phyloP scores from a whole-genome alignment of 73 alveolate genomes.

The Breviolum minutum region DNA sequence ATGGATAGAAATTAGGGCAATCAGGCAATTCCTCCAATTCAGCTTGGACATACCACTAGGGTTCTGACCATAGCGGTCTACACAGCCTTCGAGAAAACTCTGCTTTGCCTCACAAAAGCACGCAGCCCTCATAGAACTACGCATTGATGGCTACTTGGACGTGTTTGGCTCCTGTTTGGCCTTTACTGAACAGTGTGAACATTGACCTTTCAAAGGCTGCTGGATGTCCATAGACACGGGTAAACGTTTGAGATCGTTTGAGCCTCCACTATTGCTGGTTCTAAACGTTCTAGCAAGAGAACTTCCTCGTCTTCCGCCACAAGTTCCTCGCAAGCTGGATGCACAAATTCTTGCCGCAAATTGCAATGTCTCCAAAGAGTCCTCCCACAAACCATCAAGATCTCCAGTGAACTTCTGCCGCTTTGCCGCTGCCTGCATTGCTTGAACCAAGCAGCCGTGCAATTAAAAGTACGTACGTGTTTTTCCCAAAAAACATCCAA shows the following conservation, averaged over 20 bases:
- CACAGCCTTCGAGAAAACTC: conserved; percentile 72
- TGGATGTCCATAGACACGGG: too few species aligned
- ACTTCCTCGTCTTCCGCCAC: conserved; percentile 78
- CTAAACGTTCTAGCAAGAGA: conserved; percentile 52
- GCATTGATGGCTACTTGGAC: background rate
- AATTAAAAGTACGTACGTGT: too few species aligned
- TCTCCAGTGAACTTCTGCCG: conserved; percentile 45
- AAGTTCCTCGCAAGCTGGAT: conserved; percentile 20
- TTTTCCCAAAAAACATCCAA: too few species aligned
- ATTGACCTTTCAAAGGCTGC: too few species aligned
- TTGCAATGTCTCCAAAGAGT: background rate
- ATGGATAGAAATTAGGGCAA: too few species aligned
- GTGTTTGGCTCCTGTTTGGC: background rate
- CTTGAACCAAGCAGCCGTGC: background rate
- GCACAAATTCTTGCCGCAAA: background rate
- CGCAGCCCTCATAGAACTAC: background rate
- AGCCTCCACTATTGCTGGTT: conserved; percentile 85
- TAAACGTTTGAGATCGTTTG: too few species aligned
- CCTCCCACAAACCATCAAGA: conserved; percentile 90
- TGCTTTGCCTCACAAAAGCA: conserved; percentile 34
- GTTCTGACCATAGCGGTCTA: conserved; percentile 47
- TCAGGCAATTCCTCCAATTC: background rate
- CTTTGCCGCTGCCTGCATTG: conserved; percentile 30
- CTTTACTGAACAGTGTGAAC: too few species aligned
- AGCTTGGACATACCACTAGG: background rate